phyloP scores from a whole-genome alignment of 1,284 basidiomycete species.

The Ganoderma lingzhi region DNA sequence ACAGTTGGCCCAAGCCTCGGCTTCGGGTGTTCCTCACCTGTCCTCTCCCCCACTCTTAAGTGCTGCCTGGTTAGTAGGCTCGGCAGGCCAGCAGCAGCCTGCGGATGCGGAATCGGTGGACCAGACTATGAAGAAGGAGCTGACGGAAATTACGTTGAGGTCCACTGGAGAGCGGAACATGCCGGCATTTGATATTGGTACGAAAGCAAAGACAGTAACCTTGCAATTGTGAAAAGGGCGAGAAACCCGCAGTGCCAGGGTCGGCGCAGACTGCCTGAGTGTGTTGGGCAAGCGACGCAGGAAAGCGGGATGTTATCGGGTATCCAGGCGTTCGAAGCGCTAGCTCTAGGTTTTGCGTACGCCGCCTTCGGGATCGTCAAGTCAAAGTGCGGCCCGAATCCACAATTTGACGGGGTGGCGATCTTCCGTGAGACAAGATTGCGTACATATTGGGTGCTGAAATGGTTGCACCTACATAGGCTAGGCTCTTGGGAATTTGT shows the following conservation, averaged over 20 bases:
- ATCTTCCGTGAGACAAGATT: constrained; percentile 1
- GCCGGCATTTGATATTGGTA: too few relatives aligned
- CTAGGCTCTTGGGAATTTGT: background rate
- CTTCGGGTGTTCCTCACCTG: too few relatives aligned
- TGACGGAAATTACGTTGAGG: too few relatives aligned
- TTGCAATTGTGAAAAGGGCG: background rate
- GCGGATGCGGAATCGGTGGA: too few relatives aligned
- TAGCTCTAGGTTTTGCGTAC: background rate
- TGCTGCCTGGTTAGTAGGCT: too few relatives aligned
- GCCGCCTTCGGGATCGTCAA: background rate
- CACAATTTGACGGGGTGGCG: background rate
- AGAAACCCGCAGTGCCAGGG: background rate
- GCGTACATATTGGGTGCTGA: background rate
- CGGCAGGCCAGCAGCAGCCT: too few relatives aligned
- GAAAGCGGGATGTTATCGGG: background rate
- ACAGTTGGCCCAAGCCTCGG: too few relatives aligned
- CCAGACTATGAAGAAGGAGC: too few relatives aligned
- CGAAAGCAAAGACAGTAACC: background rate
- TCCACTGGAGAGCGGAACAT: too few relatives aligned
- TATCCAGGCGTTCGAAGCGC: background rate
- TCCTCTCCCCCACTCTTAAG: too few relatives aligned
- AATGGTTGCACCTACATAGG: background rate
- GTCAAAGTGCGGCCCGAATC: background rate
- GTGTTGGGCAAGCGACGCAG: background rate
- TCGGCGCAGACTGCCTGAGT: background rate